Evolutionary conservation across 352 stramenopile species (phyloP).

Genomic region (Thraustochytrium sp.): DNA sequence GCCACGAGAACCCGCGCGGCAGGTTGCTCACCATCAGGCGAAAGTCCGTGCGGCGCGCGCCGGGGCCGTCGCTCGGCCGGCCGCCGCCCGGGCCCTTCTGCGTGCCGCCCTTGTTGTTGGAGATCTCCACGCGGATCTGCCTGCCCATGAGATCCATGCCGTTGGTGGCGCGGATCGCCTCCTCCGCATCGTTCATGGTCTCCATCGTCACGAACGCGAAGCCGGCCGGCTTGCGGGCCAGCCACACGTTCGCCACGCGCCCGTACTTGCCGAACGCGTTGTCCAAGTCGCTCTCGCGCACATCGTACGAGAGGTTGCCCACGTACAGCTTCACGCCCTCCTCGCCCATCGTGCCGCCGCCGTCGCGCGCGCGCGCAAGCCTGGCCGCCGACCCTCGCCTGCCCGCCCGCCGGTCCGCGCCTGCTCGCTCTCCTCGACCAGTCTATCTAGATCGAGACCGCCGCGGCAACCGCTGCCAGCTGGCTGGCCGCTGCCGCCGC

Average conservation of each 20-base stretch:
- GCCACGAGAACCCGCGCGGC: conserved; percentile 32
- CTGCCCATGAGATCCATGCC: conserved; percentile 49
- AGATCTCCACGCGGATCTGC: conserved; percentile 50
- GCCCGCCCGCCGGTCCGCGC: too few relatives aligned
- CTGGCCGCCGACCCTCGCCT: too few relatives aligned
- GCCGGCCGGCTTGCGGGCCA: conserved; percentile 35
- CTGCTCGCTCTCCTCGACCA: too few relatives aligned
- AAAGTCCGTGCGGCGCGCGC: neutral
- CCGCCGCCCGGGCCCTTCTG: neutral
- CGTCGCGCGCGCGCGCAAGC: too few relatives aligned
- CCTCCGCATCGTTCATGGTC: conserved; percentile 50
- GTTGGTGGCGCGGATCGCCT: conserved; percentile 51
- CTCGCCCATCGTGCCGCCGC: too few relatives aligned
- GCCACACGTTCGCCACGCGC: conserved; percentile 45
- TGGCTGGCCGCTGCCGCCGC: too few relatives aligned
- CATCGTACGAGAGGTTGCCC: conserved; percentile 51
- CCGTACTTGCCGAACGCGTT: conserved; percentile 50
- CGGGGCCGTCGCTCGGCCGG: neutral
- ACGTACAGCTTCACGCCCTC: conserved; percentile 39
- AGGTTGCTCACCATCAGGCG: conserved; percentile 40
- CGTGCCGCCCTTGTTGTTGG: conserved; percentile 12
- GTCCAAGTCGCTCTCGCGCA: conserved; percentile 48
- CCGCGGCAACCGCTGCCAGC: too few relatives aligned
- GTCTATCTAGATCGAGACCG: too few relatives aligned
- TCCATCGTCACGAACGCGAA: conserved; percentile 54